These are phyloP conservation scores for Glarea lozoyensis DNA, from an alignment of 495 filamentous ascomycete genomes.

Conservation along the genomic window DNA sequence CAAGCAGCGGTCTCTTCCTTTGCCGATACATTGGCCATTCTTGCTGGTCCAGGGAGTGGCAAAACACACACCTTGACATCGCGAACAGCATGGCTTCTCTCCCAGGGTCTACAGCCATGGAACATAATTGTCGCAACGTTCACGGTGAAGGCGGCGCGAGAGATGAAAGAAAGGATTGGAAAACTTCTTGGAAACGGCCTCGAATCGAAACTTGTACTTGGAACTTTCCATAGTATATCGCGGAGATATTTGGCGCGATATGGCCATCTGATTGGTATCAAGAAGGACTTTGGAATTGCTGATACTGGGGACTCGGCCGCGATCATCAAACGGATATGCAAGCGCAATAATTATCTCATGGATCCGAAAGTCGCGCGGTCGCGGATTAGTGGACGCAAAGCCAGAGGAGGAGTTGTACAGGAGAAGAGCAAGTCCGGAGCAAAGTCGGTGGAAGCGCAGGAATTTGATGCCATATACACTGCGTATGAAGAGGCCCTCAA, in stretches of 20 bases:
- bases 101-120: conserved; percentile 69
- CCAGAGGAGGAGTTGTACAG: conserved; percentile 42
- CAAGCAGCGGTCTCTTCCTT: conserved; percentile 73
- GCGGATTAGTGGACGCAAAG: conserved; percentile 82
- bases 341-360: conserved; percentile 56
- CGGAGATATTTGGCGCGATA: conserved; percentile 78
- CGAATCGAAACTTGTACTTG: conserved; percentile 73
- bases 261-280: conserved; percentile 75
- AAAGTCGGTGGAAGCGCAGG: conserved; percentile 52
- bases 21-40: conserved; percentile 74
- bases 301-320: conserved; percentile 72
- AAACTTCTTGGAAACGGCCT: conserved; percentile 67
- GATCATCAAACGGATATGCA: conserved; percentile 75
- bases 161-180: conserved; percentile 87
- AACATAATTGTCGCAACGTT: conserved; percentile 97
- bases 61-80: conserved; percentile 97
- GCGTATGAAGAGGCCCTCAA: conserved; percentile 72
- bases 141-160: conserved; percentile 90
- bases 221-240: conserved; percentile 94
- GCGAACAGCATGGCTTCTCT: conserved; percentile 87
- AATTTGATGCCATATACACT: conserved; percentile 64
- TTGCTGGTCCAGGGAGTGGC: conserved; percentile 74
- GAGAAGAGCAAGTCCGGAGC: conserved; percentile 14
- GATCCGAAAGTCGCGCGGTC: conserved; percentile 60
- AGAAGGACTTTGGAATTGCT: conserved; percentile 85